Evolutionary conservation across 441 rosid genomes (phyloP), one percentile per base, ranked within the genome.

Genomic region (Erodium chrysanthum): DNA sequence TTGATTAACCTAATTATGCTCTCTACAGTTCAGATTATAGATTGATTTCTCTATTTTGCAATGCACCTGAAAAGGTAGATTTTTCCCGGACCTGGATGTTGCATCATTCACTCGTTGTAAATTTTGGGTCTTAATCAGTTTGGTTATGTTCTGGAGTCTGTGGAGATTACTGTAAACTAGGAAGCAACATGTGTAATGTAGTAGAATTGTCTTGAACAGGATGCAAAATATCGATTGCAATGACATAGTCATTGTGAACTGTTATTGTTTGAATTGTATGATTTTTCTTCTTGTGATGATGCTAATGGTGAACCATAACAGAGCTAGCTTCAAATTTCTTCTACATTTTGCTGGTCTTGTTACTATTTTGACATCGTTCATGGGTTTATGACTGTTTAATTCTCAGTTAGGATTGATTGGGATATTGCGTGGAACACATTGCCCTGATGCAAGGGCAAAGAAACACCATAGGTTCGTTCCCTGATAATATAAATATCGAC

Each of bases 401-500:
- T 42, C 33, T 68, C 71, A 44, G 29, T 74, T 74, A 62, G 73
- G 70, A 59, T 68, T 59, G 56, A 17, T 63, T 68, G 17, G 31
- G 63, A 68, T 69, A 64, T 73, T 70, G 2, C 73, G 85, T 70
- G 48, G 69, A 71, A 73, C 42, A 5, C 50, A 64, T 80, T 62
- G 67, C 70, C 68, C 82, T 79, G 64, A 86, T 86, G 89, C 90
- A 86, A 86, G 84, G 92, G 74, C 84, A 77, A 67, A 70, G 77
- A 67, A 75, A 72, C 71, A 75, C 74, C 29, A 60, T 81, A 74
- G 85, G 80, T 75, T 79, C 87, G 37, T 77, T 82, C 60, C 75
- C 84, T 62, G 86, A 85, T 71, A 68, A 76, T 74, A 78, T 78
- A 63, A 83, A 83, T 52, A 66, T 68, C 68, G 84, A 86, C 71